Evolutionary conservation across 768 basidiomycete species (phyloP).

Genomic region (Phaeolepiota aurea): DNA sequence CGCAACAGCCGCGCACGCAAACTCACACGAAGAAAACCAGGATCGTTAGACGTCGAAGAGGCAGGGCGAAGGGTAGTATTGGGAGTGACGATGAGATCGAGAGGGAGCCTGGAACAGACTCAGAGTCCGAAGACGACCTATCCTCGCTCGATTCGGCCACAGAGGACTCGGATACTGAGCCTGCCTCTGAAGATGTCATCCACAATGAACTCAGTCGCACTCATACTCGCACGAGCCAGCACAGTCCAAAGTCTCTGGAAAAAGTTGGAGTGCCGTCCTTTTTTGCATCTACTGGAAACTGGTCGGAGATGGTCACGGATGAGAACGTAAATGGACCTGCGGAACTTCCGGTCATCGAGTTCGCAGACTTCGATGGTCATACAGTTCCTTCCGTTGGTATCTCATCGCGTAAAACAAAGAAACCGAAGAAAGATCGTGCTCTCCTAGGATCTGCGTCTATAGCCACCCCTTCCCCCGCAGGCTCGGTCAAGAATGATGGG

Average conservation of each 20-base stretch:
- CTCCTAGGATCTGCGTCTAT: conserved; percentile 19
- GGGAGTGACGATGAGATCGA: conserved; percentile 76
- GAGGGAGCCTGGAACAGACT: conserved; percentile 64
- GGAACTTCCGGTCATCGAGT: conserved; percentile 75
- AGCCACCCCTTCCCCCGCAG: conserved; percentile 19
- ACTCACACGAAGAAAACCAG: conserved; percentile 32
- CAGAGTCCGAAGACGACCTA: conserved; percentile 55
- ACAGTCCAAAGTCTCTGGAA: conserved; percentile 39
- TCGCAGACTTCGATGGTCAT: conserved; percentile 51
- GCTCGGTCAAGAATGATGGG: conserved; percentile 14
- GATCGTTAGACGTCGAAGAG: conserved; percentile 46
- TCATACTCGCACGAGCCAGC: conserved; percentile 62
- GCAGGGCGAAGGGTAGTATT: conserved; percentile 46
- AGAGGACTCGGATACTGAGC: conserved; percentile 64
- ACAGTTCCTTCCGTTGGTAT: conserved; percentile 18
- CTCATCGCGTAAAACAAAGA: conserved; percentile 33
- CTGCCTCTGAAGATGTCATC: conserved; percentile 54
- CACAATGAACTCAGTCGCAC: conserved; percentile 41
- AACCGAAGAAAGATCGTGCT: conserved; percentile 27
- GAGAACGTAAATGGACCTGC: conserved; percentile 56
- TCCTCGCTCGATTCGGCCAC: conserved; percentile 53
- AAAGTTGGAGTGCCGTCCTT: conserved; percentile 34
- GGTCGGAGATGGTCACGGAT: conserved; percentile 84
- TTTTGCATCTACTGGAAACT: conserved; percentile 47
- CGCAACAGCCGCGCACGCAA: conserved; percentile 24